Base-by-base conservation (phyloP, 371 early-diverging fungal species). In the Circinella minor region DNA sequence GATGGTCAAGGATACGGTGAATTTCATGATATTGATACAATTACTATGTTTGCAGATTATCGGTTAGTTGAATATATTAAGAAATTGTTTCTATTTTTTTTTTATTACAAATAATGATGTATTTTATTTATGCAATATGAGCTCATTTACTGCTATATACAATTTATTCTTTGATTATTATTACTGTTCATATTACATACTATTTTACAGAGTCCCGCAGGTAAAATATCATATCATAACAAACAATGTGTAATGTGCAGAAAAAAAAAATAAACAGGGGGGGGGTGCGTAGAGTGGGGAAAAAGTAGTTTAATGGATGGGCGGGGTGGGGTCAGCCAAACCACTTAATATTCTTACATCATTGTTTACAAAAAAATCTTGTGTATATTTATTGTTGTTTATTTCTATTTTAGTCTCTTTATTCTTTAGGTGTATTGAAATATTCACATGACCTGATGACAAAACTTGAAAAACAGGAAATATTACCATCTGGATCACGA, bases 11-110 rank as follows among this genome's bases (percentile, higher is more conserved):
- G 77, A 0, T 74, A 74, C 63, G 94, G 95, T 2, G 55, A 72
- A 8, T 95, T 95, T 75, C 60, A 80, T 34, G 94, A 95, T 73
- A 95, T 96, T 75, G 93, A 92, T 73, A 67, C 80, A 5, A 87
- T 96, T 61, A 96, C 96, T 18, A 96, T 96, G 95, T 95, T 96
- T 90, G 96, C 96, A 6, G 96, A 96, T 80, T 96, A 96, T 70
- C 84, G 94, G 86, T 81, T 77, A 71, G 27, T 27, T 27, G 27
- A 27, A 27, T 27, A 27, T 27, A 1, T 27, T 27, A 27, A 27
- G 27, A 27, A 27, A 27, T 2, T 27, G 27, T 27, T 27, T 27
- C 27, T 27, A 27, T 27, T 27, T 27, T n/a, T n/a, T n/a, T n/a
- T n/a, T n/a, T n/a, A n/a, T n/a, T n/a, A n/a, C n/a, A 61, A n/a